Evolutionary conservation across 306 rosid genomes (phyloP), one percentile per base, ranked within the genome.

Genomic region (Rubus idaeus): DNA sequence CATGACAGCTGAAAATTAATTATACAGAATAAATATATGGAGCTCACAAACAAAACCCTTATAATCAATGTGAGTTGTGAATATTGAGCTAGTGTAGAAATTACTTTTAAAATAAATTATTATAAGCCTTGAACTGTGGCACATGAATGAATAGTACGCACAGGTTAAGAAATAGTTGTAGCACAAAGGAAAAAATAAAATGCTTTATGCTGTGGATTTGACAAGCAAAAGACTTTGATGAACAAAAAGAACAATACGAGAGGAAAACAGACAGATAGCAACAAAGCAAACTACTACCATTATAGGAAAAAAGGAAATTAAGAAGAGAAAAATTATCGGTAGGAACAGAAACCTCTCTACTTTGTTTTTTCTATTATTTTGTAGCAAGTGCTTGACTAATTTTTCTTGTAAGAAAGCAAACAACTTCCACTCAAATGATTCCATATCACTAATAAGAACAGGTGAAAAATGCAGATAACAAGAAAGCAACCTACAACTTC

Each of bases 171-270:
- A 75, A 17, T 47, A 41, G 14, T 44, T 11, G 21, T 14, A 23
- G 23, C 70, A 75, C 2, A 35, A 21, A 10, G 50, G 40, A 69
- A 21, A 68, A 14, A 41, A 46, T 45, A 37, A 45, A 60, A 75
- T 57, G 62, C 87, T 84, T 80, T 85, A 74, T 44, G 77, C 86
- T 85, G 88, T 84, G 78, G 86, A 80, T 78, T 67, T 55, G 57
- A 20, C 71, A 78, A 80, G 75, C 30, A 64, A 45, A 66, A 64
- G 20, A 52, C 63, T 56, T 17, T 67, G 6, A 66, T 37, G 68
- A 70, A 30, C 14, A 50, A 83, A 53, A 63, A 62, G 35, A 30
- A 30, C 35, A 30, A 30, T 30, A 30, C 37, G 30, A 53, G 20
- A 51, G 47, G 17, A 47, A 86, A 82, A 82, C 21, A 70, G 41